Conservation (phyloP, 2,329 filamentous ascomycete genomes). For the Xylaria sp. region DNA sequence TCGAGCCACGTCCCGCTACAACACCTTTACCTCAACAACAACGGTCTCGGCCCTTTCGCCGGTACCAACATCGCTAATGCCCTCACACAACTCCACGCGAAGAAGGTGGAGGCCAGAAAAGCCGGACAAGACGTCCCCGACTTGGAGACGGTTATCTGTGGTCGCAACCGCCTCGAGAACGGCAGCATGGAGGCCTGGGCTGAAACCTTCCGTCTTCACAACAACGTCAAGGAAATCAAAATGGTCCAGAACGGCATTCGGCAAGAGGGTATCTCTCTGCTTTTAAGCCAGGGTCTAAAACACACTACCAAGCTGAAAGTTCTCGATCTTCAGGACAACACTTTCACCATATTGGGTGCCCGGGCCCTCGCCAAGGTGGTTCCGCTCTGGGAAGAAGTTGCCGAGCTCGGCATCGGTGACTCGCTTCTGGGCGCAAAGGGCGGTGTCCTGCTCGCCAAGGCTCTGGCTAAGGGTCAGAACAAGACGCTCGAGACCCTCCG, state of each 20-base stretch:
- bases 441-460: conserved; percentile 64
- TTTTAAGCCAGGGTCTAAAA: conserved; percentile 73
- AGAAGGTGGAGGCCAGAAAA: conserved; percentile 74
- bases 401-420: conserved; percentile 84
- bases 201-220: conserved; percentile 76
- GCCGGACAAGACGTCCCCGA: conserved; percentile 67
- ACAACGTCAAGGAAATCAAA: conserved; percentile 76
- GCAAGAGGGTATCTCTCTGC: conserved; percentile 79
- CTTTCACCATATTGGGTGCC: conserved; percentile 78
- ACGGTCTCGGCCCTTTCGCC: conserved; percentile 87
- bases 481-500: conserved; percentile 72
- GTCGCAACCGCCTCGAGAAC: conserved; percentile 90
- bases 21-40: conserved; percentile 96
- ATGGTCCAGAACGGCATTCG: conserved; percentile 99
- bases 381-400: conserved; percentile 65
- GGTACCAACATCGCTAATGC: conserved; percentile 86
- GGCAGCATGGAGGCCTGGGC: conserved; percentile 97
- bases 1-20: conserved; percentile 82
- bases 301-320: conserved; percentile 64
- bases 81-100: conserved; percentile 72
- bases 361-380: conserved; percentile 72
- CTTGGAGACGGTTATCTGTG: conserved; percentile 95
- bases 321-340: conserved; percentile 95
- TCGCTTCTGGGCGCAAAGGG: conserved; percentile 78
- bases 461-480: conserved; percentile 71